A percentile compares a stretch with the other conserved stretches of the same genome.
Conservation (phyloP, 352 stramenopile species). For the Phytophthora tubulina region DNA sequence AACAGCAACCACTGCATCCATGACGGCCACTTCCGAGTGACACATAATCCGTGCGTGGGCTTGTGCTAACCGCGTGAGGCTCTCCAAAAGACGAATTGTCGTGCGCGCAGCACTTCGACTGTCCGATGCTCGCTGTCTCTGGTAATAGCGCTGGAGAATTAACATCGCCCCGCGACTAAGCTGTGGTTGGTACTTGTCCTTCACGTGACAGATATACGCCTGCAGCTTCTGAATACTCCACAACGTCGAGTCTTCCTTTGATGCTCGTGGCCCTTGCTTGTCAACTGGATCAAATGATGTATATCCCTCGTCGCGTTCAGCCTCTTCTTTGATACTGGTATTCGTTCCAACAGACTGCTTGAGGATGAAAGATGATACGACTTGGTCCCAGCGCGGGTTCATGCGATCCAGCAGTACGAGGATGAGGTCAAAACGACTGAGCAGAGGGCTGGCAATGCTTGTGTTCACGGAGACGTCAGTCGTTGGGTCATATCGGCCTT, state of each 20-base stretch:
- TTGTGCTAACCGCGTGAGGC: conserved; percentile 92
- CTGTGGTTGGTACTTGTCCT: conserved; percentile 87
- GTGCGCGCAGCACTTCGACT: conserved; percentile 77
- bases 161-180: conserved; percentile 83
- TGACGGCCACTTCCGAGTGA: conserved; percentile 67
- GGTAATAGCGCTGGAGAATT: conserved; percentile 94
- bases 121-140: conserved; percentile 74
- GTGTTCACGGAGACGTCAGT: conserved; percentile 95
- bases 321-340: conserved; percentile 42
- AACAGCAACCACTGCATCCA: conserved; percentile 83
- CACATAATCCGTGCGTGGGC: conserved; percentile 92
- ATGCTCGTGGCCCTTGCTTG: conserved; percentile 5
- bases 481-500: conserved; percentile 88
- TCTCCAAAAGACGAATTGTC: conserved; percentile 96
- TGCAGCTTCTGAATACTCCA: conserved; percentile 94
- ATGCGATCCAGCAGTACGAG: conserved; percentile 95
- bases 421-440: conserved; percentile 99
- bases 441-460: conserved; percentile 94
- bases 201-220: conserved; percentile 94
- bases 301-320: conserved; percentile 29
- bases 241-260: conserved; percentile 24
- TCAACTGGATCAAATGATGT: conserved; percentile 27
- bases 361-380: conserved; percentile 96
- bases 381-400: conserved; percentile 91
- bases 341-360: conserved; percentile 74